A percentile compares a stretch with the other conserved stretches of the same genome.
Conservation (phyloP, 2,329 filamentous ascomycete genomes). For the Tolypocladium capitatum region DNA sequence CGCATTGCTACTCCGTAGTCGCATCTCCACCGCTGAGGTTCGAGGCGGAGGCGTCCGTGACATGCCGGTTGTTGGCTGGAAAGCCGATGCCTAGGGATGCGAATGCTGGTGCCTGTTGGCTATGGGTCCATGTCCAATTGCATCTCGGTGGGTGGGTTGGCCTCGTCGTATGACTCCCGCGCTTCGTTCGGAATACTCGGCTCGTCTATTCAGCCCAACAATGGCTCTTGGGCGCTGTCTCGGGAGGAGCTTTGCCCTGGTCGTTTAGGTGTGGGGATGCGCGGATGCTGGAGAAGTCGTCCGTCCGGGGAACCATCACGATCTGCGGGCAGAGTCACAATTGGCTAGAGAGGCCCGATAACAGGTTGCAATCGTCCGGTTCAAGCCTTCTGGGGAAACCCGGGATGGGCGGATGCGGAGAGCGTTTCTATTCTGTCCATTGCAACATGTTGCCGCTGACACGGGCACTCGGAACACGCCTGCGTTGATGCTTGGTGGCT, state of each 20-base stretch:
- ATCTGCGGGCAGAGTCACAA: background rate
- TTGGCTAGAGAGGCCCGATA: background rate
- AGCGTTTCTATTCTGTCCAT: background rate
- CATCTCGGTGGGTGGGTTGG: background rate
- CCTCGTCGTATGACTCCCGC: background rate
- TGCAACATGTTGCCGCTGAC: background rate
- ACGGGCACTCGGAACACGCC: background rate
- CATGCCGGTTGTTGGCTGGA: background rate
- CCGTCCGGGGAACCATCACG: background rate
- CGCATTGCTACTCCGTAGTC: background rate
- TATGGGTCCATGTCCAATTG: constrained; percentile 1
- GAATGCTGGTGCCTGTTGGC: constrained; percentile 1
- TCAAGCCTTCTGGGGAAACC: background rate
- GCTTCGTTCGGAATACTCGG: background rate
- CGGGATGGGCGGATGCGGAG: background rate
- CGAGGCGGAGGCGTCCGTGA: background rate
- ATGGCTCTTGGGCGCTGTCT: background rate
- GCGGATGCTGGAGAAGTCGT: background rate
- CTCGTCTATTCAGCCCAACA: background rate
- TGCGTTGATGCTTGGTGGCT: background rate
- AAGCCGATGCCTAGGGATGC: constrained; percentile 1
- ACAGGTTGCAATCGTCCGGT: background rate
- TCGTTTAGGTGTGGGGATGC: background rate
- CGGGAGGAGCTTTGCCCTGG: background rate
- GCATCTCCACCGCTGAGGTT: background rate